phyloP scores from a whole-genome alignment of 345 rosid genomes.

The Citrus hindsii region DNA sequence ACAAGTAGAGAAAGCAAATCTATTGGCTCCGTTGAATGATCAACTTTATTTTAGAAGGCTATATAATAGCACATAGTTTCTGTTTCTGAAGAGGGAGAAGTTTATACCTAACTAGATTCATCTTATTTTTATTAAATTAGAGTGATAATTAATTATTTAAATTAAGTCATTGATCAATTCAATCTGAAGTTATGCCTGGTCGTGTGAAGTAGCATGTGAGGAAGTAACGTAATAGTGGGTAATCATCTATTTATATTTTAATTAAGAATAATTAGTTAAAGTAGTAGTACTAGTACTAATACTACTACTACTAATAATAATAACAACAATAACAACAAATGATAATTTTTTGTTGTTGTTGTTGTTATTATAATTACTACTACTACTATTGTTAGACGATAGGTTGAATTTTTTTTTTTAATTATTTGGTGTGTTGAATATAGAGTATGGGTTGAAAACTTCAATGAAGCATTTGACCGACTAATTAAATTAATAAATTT shows the following conservation, averaged over 20 bases:
- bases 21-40: neutral
- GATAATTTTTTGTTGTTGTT: no score
- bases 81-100: neutral
- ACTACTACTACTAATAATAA: no score
- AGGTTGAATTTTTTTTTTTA: no score
- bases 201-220: conserved; percentile 4
- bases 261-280: neutral
- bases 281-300: neutral
- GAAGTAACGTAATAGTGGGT: neutral
- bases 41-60: neutral
- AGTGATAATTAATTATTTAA: neutral
- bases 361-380: no score
- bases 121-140: neutral
- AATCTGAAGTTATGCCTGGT: neutral
- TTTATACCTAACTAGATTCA: neutral
- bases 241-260: neutral
- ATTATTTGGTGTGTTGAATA: neutral
- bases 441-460: neutral
- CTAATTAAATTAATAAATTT: neutral
- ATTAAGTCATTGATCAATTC: neutral
- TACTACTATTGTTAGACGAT: accelerated
- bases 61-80: neutral
- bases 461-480: neutral
- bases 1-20: neutral
- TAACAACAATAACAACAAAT: no score